Base-by-base conservation (phyloP, 768 basidiomycete genomes). In the Tubosaeta sp. region DNA sequence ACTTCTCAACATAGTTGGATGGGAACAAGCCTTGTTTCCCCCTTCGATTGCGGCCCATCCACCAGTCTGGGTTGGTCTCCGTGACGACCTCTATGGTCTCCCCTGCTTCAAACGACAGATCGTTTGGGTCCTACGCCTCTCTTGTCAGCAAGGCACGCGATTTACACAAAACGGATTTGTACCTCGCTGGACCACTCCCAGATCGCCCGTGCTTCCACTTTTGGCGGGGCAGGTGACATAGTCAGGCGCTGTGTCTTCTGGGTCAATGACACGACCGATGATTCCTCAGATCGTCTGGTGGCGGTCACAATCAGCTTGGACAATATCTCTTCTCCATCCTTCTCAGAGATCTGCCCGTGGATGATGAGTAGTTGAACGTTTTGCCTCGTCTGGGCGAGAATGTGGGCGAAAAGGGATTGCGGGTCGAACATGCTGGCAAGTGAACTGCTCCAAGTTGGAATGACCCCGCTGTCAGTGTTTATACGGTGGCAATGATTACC, bases 21-120 rank as follows among this genome's bases (percentile, higher is more conserved):
- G 91, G 92, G 76, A 95, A 90, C 41, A 93, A 70, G 3, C 87
- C 91, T 43, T 84, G 77, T 49, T 72, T 77, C 22, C 84, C 84
- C 27, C 84, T 75, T 38, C 58, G 59, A 57, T 78, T 62, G 54
- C 74, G 74, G n/a, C 92, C 91, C 32, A 78, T 86, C 91, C 91
- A 95, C 92, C 92, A 94, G 65, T 94, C 92, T 1, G 76, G 73
- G 55, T 93, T 91, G n/a, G 82, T 87, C 65, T 94, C 90, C 54
- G 85, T 79, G 43, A 89, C 70, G 53, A 95, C 78, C 53, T 91
- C 87, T 52, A 95, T 83, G 34, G 85, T 71, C 51, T 94, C 92
- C 5, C 91, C 92, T 0, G 77, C 70, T 17, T 69, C 68, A 72
- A 95, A 91, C 1, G 81, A 77, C 4, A 95, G 76, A 67, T 95